Percentiles rank a stretch among this genome's conserved stretches.
phyloP scores from a whole-genome alignment of 345 rosid genomes.

The Populus alba region DNA sequence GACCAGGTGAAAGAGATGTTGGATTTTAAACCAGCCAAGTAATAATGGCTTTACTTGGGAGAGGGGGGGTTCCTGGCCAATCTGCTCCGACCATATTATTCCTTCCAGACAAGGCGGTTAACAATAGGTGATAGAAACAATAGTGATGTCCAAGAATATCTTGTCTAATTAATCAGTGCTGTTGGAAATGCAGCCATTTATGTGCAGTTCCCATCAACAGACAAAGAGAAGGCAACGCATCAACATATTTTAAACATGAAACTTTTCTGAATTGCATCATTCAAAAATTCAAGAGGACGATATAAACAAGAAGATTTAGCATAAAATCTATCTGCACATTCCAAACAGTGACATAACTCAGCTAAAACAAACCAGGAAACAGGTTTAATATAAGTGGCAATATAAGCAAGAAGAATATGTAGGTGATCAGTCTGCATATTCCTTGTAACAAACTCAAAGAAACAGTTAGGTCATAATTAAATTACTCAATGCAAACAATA shows the following conservation, averaged over 20 bases:
- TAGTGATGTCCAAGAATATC: slow-evolving; percentile 11
- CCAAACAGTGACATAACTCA: neutral
- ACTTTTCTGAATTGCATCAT: neutral
- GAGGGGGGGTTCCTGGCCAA: slow-evolving; percentile 8
- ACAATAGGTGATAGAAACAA: neutral
- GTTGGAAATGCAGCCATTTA: slow-evolving; percentile 12
- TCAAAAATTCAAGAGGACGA: neutral
- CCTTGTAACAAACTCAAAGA: slow-evolving; percentile 8
- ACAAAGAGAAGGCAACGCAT: neutral
- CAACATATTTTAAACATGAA: neutral
- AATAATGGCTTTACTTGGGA: neutral
- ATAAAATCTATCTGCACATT: neutral
- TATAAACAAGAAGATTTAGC: slow-evolving; percentile 4
- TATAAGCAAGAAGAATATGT: neutral
- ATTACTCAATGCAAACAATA: neutral
- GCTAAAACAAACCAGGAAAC: neutral
- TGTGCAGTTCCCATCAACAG: slow-evolving; percentile 1
- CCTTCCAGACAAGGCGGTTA: neutral
- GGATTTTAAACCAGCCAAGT: neutral
- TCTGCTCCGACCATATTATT: slow-evolving; percentile 13
- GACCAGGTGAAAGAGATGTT: slow-evolving; percentile 23
- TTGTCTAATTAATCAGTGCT: neutral
- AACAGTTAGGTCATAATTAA: neutral
- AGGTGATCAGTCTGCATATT: slow-evolving; percentile 5
- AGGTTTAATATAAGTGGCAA: neutral